A percentile compares a stretch with the other conserved stretches of the same genome.
These are phyloP conservation scores for Yamadazyma membranifaciens DNA, from an alignment of 1,139 yeast genomes.

Conservation along the genomic window DNA sequence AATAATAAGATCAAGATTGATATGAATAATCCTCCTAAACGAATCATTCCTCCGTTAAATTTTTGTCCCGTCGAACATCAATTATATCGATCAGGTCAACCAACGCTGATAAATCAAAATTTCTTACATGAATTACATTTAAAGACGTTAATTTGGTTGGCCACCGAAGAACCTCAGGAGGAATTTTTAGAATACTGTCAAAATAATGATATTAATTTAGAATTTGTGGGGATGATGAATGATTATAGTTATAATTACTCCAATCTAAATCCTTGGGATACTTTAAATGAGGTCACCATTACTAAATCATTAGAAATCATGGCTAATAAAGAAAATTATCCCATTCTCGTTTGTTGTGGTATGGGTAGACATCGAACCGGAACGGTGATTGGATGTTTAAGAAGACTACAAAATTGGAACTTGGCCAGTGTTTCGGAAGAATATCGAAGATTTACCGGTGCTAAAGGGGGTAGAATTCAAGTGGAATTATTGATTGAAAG, in stretches of 20 bases:
- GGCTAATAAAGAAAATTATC: conserved; percentile 70
- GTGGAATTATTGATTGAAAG: conserved; percentile 90
- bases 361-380: conserved; percentile 98
- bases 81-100: conserved; percentile 89
- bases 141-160: conserved; percentile 87
- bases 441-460: conserved; percentile 88
- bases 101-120: conserved; percentile 90
- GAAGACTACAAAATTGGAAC: conserved; percentile 94
- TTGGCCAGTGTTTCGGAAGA: conserved; percentile 92
- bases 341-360: conserved; percentile 89
- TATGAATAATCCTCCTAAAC: conserved; percentile 44
- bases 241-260: conserved; percentile 35
- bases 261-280: conserved; percentile 84
- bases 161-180: conserved; percentile 93
- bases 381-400: conserved; percentile 87
- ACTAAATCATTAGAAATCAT: conserved; percentile 76
- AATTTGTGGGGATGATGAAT: conserved; percentile 65
- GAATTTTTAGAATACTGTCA: conserved; percentile 81
- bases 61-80: conserved; percentile 92
- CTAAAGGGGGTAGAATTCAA: conserved; percentile 85
- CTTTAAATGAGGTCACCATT: conserved; percentile 82
- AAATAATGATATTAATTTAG: conserved; percentile 63
- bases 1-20: not conserved
- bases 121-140: conserved; percentile 73
- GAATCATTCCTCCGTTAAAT: conserved; percentile 90